A percentile compares a stretch with the other conserved stretches of the same genome.
phyloP scores from a whole-genome alignment of 129 eudicot species.

The Lactuca sativa region DNA sequence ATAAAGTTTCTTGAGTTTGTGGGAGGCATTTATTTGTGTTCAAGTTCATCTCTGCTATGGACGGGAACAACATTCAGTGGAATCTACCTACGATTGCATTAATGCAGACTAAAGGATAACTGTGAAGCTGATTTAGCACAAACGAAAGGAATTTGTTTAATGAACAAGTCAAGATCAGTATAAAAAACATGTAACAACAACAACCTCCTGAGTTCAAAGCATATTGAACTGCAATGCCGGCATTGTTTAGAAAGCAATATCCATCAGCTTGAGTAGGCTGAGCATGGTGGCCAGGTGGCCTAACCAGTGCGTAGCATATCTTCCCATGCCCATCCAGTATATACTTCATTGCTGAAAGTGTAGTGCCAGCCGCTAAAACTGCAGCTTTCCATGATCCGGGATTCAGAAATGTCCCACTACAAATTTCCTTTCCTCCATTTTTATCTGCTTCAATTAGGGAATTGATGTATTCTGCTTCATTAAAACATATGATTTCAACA shows the following conservation, averaged over 20 bases:
- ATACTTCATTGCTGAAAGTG: constrained; percentile 75
- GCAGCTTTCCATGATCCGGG: constrained; percentile 89
- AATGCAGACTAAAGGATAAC: too few species aligned
- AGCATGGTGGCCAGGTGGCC: constrained; percentile 99
- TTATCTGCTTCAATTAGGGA: constrained; percentile 69
- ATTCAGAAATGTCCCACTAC: constrained; percentile 75
- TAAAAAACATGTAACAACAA: too few species aligned
- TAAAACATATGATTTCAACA: background rate
- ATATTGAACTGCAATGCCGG: constrained; percentile 80
- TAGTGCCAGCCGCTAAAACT: constrained; percentile 87
- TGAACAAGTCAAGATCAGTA: too few species aligned
- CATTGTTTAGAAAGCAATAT: constrained; percentile 92
- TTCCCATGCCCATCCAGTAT: constrained; percentile 67
- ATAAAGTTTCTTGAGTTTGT: too few species aligned
- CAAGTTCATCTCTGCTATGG: too few species aligned
- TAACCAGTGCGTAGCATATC: constrained; percentile 70
- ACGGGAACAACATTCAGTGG: too few species aligned
- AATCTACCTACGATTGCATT: too few species aligned
- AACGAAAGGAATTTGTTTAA: background rate
- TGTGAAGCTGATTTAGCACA: background rate
- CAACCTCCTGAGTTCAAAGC: constrained; percentile 59
- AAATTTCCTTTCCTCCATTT: constrained; percentile 48
- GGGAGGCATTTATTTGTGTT: too few species aligned
- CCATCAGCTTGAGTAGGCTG: constrained; percentile 97
- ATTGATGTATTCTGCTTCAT: constrained; percentile 63